phyloP scores from a whole-genome alignment of 352 stramenopile genomes.

The Globisporangium emineosum region DNA sequence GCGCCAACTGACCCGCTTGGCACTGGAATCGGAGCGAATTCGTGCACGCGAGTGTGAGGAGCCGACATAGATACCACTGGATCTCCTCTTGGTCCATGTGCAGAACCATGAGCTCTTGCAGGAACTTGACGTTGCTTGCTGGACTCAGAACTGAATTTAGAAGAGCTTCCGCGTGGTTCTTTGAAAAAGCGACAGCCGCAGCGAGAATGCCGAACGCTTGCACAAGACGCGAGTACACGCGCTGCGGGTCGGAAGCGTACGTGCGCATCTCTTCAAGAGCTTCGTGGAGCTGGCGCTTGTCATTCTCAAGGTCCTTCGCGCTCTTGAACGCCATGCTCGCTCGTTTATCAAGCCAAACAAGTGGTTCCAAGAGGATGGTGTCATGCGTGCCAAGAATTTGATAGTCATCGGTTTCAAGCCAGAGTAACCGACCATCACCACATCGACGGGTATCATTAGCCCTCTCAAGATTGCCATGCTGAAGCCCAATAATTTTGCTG shows the following conservation, averaged over 20 bases:
- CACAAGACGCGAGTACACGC: constrained; percentile 30
- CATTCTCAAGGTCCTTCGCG: not conserved
- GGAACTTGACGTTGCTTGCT: constrained; percentile 16
- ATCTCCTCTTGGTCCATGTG: constrained; percentile 41
- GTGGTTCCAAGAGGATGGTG: not conserved
- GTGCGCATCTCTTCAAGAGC: constrained; percentile 24
- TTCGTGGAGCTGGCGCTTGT: constrained; percentile 15
- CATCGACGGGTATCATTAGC: not conserved
- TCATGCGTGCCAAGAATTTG: not conserved
- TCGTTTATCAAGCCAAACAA: not conserved
- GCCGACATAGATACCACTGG: constrained; percentile 29
- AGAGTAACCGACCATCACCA: not conserved
- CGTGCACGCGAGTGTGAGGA: constrained; percentile 20
- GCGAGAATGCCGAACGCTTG: constrained; percentile 20
- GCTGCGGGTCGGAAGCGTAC: constrained; percentile 18
- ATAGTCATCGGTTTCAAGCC: not conserved
- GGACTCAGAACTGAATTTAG: constrained; percentile 22
- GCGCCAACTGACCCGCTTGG: constrained; percentile 24
- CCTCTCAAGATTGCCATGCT: not conserved
- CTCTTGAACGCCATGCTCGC: not conserved
- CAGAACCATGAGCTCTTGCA: constrained; percentile 19
- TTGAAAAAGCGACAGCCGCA: not conserved
- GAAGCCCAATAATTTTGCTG: not conserved
- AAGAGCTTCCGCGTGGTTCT: constrained; percentile 7
- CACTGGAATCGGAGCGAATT: constrained; percentile 38